A percentile compares a stretch with the other conserved stretches of the same genome.
Evolutionary conservation across 768 basidiomycete genomes (phyloP).

Genomic region (Tubosaeta sp.): DNA sequence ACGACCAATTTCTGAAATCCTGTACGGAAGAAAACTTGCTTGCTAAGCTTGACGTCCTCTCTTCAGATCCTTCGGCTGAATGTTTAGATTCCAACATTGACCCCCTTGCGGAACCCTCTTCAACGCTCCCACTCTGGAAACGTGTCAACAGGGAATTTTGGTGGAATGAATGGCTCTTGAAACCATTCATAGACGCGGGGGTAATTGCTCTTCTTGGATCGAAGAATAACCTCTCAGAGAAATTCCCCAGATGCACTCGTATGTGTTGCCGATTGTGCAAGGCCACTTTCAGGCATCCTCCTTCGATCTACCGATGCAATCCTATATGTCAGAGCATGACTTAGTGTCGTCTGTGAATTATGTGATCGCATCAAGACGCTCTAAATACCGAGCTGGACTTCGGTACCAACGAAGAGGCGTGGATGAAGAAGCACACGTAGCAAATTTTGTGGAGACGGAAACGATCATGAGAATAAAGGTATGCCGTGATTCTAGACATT

Average conservation of each 20-base stretch:
- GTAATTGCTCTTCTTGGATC: slow-evolving; percentile 39
- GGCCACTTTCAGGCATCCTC: slow-evolving; percentile 80
- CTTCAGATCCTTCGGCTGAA: slow-evolving; percentile 31
- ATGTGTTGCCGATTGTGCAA: slow-evolving; percentile 89
- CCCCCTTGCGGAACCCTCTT: slow-evolving; percentile 64
- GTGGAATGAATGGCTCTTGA: slow-evolving; percentile 92
- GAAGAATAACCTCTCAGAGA: neutral
- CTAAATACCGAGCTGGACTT: slow-evolving; percentile 85
- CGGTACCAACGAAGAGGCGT: slow-evolving; percentile 93
- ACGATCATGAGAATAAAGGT: slow-evolving; percentile 83
- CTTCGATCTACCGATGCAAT: slow-evolving; percentile 53
- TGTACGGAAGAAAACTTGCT: slow-evolving; percentile 58
- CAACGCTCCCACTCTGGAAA: slow-evolving; percentile 85
- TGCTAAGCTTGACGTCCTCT: slow-evolving; percentile 51
- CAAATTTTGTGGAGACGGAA: slow-evolving; percentile 96
- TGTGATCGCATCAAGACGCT: slow-evolving; percentile 78
- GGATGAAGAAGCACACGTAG: slow-evolving; percentile 89
- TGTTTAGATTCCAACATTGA: slow-evolving; percentile 39
- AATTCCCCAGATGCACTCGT: slow-evolving; percentile 63
- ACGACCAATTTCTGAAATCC: slow-evolving; percentile 55
- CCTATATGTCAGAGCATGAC: slow-evolving; percentile 34
- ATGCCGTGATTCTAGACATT: slow-evolving; percentile 11
- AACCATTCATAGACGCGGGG: slow-evolving; percentile 83
- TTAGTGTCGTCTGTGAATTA: slow-evolving; percentile 58
- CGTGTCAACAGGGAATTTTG: slow-evolving; percentile 88